Conservation (phyloP, 2,329 filamentous ascomycete genomes). For the Penicillium sp. region DNA sequence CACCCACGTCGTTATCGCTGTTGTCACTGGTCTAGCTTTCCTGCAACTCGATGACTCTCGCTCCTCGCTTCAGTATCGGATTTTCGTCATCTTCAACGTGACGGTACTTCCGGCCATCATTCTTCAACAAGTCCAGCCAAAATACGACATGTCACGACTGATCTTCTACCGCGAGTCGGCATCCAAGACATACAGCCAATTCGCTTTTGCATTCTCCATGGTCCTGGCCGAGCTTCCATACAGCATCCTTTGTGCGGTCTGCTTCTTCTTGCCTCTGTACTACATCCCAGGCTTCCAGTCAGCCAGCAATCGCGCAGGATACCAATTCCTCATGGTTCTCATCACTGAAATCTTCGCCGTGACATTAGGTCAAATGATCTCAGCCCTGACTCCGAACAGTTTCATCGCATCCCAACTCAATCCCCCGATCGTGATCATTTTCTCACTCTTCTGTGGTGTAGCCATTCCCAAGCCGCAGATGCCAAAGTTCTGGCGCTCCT, state of each 20-base stretch:
- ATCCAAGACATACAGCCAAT: conserved; percentile 82
- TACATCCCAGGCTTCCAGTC: conserved; percentile 78
- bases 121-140: conserved; percentile 81
- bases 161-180: conserved; percentile 87
- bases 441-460: conserved; percentile 86
- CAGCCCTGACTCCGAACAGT: conserved; percentile 76
- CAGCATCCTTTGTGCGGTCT: conserved; percentile 76
- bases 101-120: conserved; percentile 81
- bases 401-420: conserved; percentile 82
- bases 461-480: conserved; percentile 80
- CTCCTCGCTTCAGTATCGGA: conserved; percentile 78
- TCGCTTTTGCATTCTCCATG: conserved; percentile 78
- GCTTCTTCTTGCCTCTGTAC: conserved; percentile 83
- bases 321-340: conserved; percentile 85
- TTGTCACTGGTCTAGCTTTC: conserved; percentile 80
- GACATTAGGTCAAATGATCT: conserved; percentile 76
- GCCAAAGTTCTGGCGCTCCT: conserved; percentile 76
- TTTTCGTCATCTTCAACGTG: conserved; percentile 91
- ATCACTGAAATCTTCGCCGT: conserved; percentile 85
- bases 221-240: conserved; percentile 87
- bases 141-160: conserved; percentile 78
- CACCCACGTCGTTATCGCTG: conserved; percentile 78
- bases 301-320: conserved; percentile 71
- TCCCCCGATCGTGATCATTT: conserved; percentile 81
- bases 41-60: conserved; percentile 78